A percentile compares a stretch with the other conserved stretches of the same genome.
Evolutionary conservation across 305 asterid species (phyloP).

Genomic region (Fraxinus nigra): DNA sequence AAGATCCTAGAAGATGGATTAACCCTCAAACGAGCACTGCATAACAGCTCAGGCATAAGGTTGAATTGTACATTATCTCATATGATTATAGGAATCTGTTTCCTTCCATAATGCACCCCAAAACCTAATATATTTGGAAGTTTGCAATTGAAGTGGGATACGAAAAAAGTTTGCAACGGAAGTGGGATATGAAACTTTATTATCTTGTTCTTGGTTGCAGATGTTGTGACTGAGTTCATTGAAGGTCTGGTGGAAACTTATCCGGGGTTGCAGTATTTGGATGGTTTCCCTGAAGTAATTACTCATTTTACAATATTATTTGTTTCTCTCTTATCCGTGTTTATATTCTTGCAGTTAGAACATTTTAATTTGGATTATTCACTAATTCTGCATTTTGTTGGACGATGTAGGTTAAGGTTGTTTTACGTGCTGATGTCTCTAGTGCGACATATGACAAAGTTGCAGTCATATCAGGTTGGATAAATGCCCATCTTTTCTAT

Average conservation of each 20-base stretch:
- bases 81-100: slow-evolving; percentile 2
- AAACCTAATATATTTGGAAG: background rate
- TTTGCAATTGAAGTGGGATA: background rate
- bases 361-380: slow-evolving; percentile 6
- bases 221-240: slow-evolving; percentile 93
- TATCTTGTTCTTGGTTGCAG: slow-evolving; percentile 44
- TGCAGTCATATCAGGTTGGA: slow-evolving; percentile 84
- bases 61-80: background rate
- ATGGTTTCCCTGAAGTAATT: slow-evolving; percentile 87
- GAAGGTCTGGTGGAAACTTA: slow-evolving; percentile 95
- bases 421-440: slow-evolving; percentile 86
- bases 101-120: background rate
- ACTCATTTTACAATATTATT: background rate
- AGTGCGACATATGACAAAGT: slow-evolving; percentile 77
- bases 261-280: slow-evolving; percentile 93
- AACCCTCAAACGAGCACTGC: background rate
- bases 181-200: slow-evolving; percentile 17
- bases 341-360: background rate
- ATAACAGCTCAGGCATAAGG: background rate
- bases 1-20: too few relatives aligned
- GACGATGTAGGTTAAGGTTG: slow-evolving; percentile 78
- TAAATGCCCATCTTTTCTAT: slow-evolving; percentile 23
- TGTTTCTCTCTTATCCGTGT: background rate
- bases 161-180: background rate
- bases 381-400: slow-evolving; percentile 14